Evolutionary conservation across 495 filamentous ascomycete genomes (phyloP), one percentile per base, ranked within the genome.

Genomic region (Neurospora discreta): DNA sequence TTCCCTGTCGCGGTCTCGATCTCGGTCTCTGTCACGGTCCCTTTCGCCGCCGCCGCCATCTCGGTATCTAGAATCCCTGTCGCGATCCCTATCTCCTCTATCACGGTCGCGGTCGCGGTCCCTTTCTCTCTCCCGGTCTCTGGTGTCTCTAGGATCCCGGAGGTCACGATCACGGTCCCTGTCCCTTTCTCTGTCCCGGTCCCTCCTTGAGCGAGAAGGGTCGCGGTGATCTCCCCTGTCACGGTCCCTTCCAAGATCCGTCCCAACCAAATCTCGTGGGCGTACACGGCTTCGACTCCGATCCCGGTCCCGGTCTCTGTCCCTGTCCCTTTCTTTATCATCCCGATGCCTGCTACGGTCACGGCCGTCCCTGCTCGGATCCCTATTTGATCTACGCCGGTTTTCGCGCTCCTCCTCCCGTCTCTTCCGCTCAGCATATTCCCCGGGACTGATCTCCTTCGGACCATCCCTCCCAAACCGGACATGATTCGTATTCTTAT

Each of bases 401-500:
- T 60, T 60, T 60, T 60, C 52, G 15, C 52, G 52, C 52, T 65
- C 52, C 52, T 65, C 52, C 52, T 65, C 52, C 73, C 72, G 42
- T 77, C 77, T 69, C 73, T 72, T 38, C 76, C 76, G 42, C 69
- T 74, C 46, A 43, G 52, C 60, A 26, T 74, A 70, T 40, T 80
- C 41, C 69, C 75, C 69, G 23, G 79, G 70, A 44, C 70, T 74
- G 70, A 85, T 72, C 75, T 83, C 73, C 70, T 71, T 72, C 23
- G 80, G 78, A 6, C 83, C 83, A 65, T 84, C 75, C 9, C 77
- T 75, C 26, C 82, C 82, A 67, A 85, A 85, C 2, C 80, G 80
- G 15, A 86, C 84, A 60, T 82, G 82, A 68, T 86, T 80, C 39
- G 81, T 80, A 68, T 85, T 83, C 73, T 81, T 81, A 75, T 85